Base-by-base conservation (phyloP, 768 basidiomycete genomes). In the Serendipita sp. region DNA sequence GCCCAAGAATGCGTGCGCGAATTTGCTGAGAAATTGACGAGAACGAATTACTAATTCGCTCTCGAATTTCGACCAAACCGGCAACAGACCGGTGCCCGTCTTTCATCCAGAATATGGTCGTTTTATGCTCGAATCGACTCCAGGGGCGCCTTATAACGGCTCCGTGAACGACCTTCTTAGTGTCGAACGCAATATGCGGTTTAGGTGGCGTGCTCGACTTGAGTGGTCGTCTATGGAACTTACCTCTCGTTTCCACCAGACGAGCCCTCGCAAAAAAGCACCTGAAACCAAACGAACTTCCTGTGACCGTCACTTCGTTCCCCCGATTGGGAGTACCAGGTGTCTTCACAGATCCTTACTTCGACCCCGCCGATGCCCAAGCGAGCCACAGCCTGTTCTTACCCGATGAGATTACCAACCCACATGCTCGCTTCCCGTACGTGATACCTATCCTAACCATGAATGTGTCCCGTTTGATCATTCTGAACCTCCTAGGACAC, bases 31-130 rank as follows among this genome's bases (percentile, higher is more conserved):
- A 45, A 3, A 33, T 62, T 18, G 50, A 18, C 23, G 29, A 31
- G 67, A 8, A 23, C 55, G 43, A 33, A 27, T 58, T 63, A 53
- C 45, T 50, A 10, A 43, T 36, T 29, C 63, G 37, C n/a, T 36
- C 13, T 33, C 63, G 18, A 58, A 64, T 44, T 29, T 34, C 48
- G 8, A n/a, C 64, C 43, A 5, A 45, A 48, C 44, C 45, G 55
- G 43, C 66, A 91, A 87, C 43, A 76, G 84, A 48, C 78, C 84
- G 2, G 81, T 91, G 29, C 96, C 96, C 1, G 88, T 86, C 11
- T 98, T 94, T 71, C 96, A 98, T 71, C 95, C 95, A 16, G 96
- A 99, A 74, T 99, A 97, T 76, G 96, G 96, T 44, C 82, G 94
- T 44, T 98, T 90, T 76, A 99, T 99, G 96, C 80, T 99, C 62